Conservation (phyloP, 768 basidiomycete species). For the Suillus ampliporus region DNA sequence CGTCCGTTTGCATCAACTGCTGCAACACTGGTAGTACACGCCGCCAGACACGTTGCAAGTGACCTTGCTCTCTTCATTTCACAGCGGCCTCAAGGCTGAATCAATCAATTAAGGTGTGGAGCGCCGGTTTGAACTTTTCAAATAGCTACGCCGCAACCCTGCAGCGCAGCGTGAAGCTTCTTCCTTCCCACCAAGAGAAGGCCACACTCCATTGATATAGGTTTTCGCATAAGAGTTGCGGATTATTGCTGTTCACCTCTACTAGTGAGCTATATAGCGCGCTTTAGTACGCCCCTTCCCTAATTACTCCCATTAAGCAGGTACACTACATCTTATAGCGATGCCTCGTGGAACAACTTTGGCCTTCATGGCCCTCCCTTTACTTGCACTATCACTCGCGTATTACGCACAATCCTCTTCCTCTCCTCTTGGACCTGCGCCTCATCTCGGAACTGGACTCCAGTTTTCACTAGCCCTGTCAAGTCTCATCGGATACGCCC, state of each 20-base stretch:
- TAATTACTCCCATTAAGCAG: not conserved
- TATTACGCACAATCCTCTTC: conserved; percentile 36
- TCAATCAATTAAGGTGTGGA: not conserved
- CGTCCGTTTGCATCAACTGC: not conserved
- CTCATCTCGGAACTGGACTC: conserved; percentile 34
- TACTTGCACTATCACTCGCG: conserved; percentile 37
- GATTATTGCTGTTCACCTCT: not conserved
- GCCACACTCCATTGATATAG: not conserved
- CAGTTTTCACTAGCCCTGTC: conserved; percentile 30
- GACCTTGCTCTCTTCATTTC: conserved; percentile 1
- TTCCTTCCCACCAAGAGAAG: not conserved
- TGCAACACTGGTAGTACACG: not conserved
- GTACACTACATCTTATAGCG: not conserved
- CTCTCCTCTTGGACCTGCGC: conserved; percentile 37
- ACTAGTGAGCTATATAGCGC: not conserved
- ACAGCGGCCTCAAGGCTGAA: conserved; percentile 1
- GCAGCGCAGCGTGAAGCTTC: not conserved
- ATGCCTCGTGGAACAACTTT: conserved; percentile 33
- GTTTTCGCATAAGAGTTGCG: not conserved
- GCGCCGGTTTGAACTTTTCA: not conserved
- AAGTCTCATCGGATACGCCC: conserved; percentile 30
- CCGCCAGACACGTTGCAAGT: conserved; percentile 2
- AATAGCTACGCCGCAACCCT: conserved; percentile 1
- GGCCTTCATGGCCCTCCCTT: conserved; percentile 26
- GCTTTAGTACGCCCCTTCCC: not conserved